Evolutionary conservation across 2,329 filamentous ascomycete genomes (phyloP).

Genomic region (Fusarium sp.): DNA sequence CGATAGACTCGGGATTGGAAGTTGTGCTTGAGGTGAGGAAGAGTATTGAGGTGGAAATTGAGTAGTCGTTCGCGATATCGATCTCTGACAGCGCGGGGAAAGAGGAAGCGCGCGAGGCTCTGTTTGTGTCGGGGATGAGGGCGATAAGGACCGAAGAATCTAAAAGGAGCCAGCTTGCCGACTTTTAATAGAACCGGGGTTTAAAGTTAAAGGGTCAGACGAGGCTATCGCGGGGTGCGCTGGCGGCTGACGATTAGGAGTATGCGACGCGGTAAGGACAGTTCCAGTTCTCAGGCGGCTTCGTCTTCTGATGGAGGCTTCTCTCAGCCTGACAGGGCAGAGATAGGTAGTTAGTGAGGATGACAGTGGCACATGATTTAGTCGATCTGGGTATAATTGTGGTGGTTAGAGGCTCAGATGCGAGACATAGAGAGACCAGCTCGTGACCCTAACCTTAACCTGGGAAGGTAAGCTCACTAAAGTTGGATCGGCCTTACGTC

Average conservation of each 20-base stretch:
- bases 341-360: slow-evolving; percentile 27
- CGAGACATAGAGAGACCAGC: slow-evolving; percentile 21
- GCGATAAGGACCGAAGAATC: slow-evolving; percentile 52
- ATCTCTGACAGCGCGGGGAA: slow-evolving; percentile 71
- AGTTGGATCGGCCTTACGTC: slow-evolving; percentile 43
- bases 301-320: slow-evolving; percentile 48
- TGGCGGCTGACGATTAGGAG: slow-evolving; percentile 23
- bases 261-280: slow-evolving; percentile 6
- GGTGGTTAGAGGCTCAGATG: slow-evolving; percentile 24
- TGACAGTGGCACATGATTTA: slow-evolving; percentile 44
- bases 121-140: slow-evolving; percentile 56
- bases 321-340: slow-evolving; percentile 32
- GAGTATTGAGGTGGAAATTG: slow-evolving; percentile 77
- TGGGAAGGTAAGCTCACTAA: slow-evolving; percentile 4
- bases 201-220: slow-evolving; percentile 13
- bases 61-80: slow-evolving; percentile 74
- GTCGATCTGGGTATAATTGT: slow-evolving; percentile 24
- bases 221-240: slow-evolving; percentile 20
- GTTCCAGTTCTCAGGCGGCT: slow-evolving; percentile 41
- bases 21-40: slow-evolving; percentile 76
- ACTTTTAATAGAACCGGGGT: slow-evolving; percentile 8
- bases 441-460: slow-evolving; percentile 35
- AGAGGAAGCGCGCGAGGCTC: slow-evolving; percentile 72
- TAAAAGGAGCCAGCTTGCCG: slow-evolving; percentile 58
- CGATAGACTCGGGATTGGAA: slow-evolving; percentile 82